A percentile compares a stretch with the other conserved stretches of the same genome.
Evolutionary conservation across 177 flowering plant species (phyloP).

Genomic region (Vitis hybrid): DNA sequence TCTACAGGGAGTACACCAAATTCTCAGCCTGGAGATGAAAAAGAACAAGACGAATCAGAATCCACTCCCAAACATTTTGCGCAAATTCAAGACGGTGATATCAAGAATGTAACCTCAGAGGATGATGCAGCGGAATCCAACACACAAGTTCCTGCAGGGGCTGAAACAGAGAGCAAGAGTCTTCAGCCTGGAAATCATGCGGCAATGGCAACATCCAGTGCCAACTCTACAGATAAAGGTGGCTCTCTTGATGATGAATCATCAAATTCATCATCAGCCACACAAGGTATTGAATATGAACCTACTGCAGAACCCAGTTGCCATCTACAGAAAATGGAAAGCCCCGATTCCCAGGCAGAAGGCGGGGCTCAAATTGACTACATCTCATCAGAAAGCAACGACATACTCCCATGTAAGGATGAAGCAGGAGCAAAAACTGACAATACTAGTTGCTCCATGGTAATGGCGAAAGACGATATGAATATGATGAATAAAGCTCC

Average conservation of each 20-base stretch:
- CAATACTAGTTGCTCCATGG: constrained; percentile 4
- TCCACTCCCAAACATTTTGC: constrained; percentile 9
- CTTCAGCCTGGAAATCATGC: constrained; percentile 1
- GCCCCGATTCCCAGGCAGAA: constrained; percentile 11
- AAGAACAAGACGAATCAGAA: constrained; percentile 1
- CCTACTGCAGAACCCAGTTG: constrained; percentile 19
- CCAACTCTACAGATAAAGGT: neutral
- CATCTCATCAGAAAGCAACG: constrained; percentile 27
- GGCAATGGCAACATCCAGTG: constrained; percentile 9
- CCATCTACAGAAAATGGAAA: constrained; percentile 10
- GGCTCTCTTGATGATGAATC: constrained; percentile 11
- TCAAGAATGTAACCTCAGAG: constrained; percentile 13
- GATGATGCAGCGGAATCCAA: constrained; percentile 10
- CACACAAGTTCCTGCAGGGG: constrained; percentile 13
- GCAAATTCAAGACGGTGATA: constrained; percentile 22
- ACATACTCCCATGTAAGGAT: constrained; percentile 14
- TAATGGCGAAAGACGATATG: constrained; percentile 24
- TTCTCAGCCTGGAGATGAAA: constrained; percentile 26
- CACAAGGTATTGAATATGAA: constrained; percentile 8
- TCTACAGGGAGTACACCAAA: constrained; percentile 17
- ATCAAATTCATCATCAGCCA: constrained; percentile 18
- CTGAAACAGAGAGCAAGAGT: constrained; percentile 11
- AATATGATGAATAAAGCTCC: constrained; percentile 13
- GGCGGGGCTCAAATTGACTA: constrained; percentile 7
- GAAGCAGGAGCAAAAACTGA: constrained; percentile 23